Evolutionary conservation across 2,329 filamentous ascomycete species (phyloP).

Genomic region (Pestalotiopsis fici): DNA sequence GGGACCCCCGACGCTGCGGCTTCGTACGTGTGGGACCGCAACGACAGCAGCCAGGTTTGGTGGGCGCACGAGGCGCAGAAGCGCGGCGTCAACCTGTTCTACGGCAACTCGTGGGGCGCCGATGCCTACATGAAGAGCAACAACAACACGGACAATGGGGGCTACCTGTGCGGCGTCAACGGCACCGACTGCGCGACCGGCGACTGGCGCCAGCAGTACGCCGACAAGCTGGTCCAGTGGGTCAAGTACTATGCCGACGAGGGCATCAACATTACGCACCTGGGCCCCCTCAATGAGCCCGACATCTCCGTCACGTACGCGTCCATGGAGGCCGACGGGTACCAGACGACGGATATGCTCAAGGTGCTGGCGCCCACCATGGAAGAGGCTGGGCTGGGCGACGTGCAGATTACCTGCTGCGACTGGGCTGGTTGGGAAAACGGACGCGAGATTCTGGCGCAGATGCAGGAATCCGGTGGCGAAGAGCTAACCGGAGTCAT

Average conservation of each 20-base stretch:
- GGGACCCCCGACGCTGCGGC: slow-evolving; percentile 34
- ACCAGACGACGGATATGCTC: slow-evolving; percentile 54
- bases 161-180: slow-evolving; percentile 35
- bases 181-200: slow-evolving; percentile 29
- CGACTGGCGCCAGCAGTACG: slow-evolving; percentile 43
- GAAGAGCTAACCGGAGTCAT: slow-evolving; percentile 38
- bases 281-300: slow-evolving; percentile 29
- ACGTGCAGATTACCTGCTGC: slow-evolving; percentile 37
- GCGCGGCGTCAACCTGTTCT: slow-evolving; percentile 31
- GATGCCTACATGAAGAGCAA: slow-evolving; percentile 44
- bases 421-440: slow-evolving; percentile 37
- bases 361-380: slow-evolving; percentile 46
- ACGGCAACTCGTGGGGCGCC: slow-evolving; percentile 42
- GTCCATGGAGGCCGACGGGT: slow-evolving; percentile 45
- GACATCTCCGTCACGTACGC: slow-evolving; percentile 36
- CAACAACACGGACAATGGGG: slow-evolving; percentile 33
- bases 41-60: slow-evolving; percentile 47
- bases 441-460: slow-evolving; percentile 12
- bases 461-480: slow-evolving; percentile 21
- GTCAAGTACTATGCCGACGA: slow-evolving; percentile 36
- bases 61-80: slow-evolving; percentile 43
- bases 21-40: slow-evolving; percentile 39
- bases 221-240: slow-evolving; percentile 43
- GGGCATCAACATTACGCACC: slow-evolving; percentile 28
- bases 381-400: slow-evolving; percentile 19